Base-by-base conservation (phyloP, 495 filamentous ascomycete genomes). In the Trichoderma asperelloides region DNA sequence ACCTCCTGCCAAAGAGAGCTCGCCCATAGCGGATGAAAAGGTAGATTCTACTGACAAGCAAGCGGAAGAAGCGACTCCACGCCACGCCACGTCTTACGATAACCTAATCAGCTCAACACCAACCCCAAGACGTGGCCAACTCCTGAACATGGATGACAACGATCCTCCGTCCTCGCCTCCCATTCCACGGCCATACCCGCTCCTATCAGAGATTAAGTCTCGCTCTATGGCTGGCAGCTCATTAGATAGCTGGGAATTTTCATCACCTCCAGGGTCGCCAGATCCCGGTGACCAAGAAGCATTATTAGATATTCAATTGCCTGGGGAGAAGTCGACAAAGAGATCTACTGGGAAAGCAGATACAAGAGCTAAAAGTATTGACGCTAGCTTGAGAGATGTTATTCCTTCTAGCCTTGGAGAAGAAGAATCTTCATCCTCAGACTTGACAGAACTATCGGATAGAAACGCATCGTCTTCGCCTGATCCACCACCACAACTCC, bases 101-200 rank as follows among this genome's bases (percentile, higher is more conserved):
- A 83, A 86, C 18, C 91, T 86, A 70, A 79, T 94, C 51, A 86
- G 85, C 3, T 96, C 90, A n/a, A 95, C 92, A 11, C 92, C 92
- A 1, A 96, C 92, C 0, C 91, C 91, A 9, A 74, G 81, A 8
- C 74, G 81, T 71, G 79, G 74, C 74, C 86, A 71, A 77, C 67
- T 75, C 18, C 64, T 74, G 18, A 66, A 75, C 12, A 74, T 81
- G 7, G 72, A 75, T 0, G 77, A 78, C 15, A 76, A 81, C 45
- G 79, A 82, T 21, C 79, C 79, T 45, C 80, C 80, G 12, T 87
- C 84, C 6, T 86, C 85, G 3, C 84, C 84, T 7, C 85, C 82
- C 1, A 78, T 81, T 66, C 77, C 77, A 7, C 74, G 80, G 63
- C 71, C 78, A 16, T 81, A 98, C 43, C 71, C 77, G 0, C 67